Base-by-base conservation (phyloP, 2,329 filamentous ascomycete species). In the Apiospora arundinis region DNA sequence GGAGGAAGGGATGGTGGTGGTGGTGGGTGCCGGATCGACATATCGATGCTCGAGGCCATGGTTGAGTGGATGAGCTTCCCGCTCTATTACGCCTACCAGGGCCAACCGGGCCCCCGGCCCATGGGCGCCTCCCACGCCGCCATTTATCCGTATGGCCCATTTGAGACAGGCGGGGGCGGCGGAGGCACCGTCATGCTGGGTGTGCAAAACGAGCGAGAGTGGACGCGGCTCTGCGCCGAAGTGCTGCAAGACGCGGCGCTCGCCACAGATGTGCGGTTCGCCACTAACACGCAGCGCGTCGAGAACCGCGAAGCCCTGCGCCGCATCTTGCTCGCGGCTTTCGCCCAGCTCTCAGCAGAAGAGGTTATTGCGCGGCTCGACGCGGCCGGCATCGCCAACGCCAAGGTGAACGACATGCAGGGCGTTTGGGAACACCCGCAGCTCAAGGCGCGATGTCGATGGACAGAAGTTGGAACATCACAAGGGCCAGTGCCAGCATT, bases 1-100 rank as follows among this genome's bases (percentile, higher is more conserved):
- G 85, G 86, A 0, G 42, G 12, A 21, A n/a, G n/a, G n/a, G n/a
- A n/a, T n/a, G 25, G 2, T 16, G 2, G 9, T 21, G 28, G 21
- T 14, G 78, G 79, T 42, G 88, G 88, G 0, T 84, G 82, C 44
- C 81, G 83, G 23, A 82, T 89, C 25, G 88, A 90, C 60, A 85
- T 90, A 21, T 88, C 86, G 1, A 90, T 90, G 88, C 80, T 90
- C 9, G 88, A 90, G 75, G 83, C 84, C 67, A 87, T 89, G 86
- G 81, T 85, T 0, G 88, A 90, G 74, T 90, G 88, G 88, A 90
- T 89, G 87, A 80, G 80, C 0, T 90, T 89, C 67, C 87, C 87
- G 0, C 76, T 88, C 74, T 88, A 89, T 74, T 90, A 89, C 72
- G 79, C 86, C 0, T 86, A 82, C 72, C 78, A 87, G 2, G 83